Evolutionary conservation across 148 eudicot species (phyloP).

Genomic region (Euryodendron excelsum): DNA sequence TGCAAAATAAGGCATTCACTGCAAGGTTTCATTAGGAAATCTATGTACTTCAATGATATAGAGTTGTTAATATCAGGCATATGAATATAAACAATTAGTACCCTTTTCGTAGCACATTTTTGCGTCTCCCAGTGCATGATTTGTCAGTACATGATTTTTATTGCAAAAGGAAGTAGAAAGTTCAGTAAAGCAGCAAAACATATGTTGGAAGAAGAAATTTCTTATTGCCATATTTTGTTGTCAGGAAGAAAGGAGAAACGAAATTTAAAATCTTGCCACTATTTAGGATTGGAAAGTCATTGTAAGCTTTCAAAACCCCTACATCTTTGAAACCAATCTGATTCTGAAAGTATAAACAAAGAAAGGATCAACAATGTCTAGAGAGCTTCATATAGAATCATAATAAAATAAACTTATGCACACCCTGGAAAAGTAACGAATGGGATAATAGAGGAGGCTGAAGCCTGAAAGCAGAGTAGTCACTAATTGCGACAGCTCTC

Average conservation of each 20-base stretch:
- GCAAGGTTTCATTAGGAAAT: neutral
- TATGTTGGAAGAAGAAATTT: neutral
- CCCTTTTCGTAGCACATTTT: no score
- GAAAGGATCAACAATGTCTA: neutral
- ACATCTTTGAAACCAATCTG: neutral
- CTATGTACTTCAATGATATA: neutral
- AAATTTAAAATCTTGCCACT: neutral
- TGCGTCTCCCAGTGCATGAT: no score
- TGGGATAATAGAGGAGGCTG: neutral
- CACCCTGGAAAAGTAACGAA: neutral
- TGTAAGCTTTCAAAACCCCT: neutral
- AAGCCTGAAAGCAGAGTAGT: neutral
- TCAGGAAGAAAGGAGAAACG: neutral
- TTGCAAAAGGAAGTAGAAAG: neutral
- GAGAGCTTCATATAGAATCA: neutral
- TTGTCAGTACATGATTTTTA: no score
- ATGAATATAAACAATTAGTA: neutral
- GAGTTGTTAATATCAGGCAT: neutral
- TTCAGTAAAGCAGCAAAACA: neutral
- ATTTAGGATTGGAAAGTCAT: no score
- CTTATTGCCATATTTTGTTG: neutral
- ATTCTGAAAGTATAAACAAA: neutral
- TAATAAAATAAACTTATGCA: neutral
- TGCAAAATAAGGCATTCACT: neutral
- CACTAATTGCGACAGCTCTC: no score